A percentile compares a stretch with the other conserved stretches of the same genome.
Evolutionary conservation across 1,139 yeast genomes (phyloP).

Genomic region (Taiozyma sp.): DNA sequence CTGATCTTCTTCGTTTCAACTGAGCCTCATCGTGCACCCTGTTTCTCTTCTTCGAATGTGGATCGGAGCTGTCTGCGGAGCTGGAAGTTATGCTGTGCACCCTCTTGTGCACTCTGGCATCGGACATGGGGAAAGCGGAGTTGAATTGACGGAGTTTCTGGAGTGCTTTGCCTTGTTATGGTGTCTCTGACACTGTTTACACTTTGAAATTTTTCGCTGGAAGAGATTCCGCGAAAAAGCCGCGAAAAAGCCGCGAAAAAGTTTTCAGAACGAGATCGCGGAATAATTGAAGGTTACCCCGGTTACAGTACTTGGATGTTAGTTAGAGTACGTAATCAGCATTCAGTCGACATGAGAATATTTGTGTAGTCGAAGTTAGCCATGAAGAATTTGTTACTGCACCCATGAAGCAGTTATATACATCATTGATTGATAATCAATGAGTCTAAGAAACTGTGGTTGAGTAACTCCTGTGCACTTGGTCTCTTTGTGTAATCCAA

Average conservation of each 20-base stretch:
- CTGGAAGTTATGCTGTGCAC: neutral
- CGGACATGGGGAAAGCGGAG: neutral
- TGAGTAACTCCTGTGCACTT: constrained; percentile 62
- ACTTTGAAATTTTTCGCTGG: neutral
- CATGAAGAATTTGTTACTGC: neutral
- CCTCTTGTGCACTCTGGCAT: neutral
- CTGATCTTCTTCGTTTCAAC: constrained; percentile 5
- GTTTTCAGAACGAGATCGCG: neutral
- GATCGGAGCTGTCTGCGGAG: neutral
- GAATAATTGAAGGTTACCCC: neutral
- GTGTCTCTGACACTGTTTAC: constrained; percentile 1
- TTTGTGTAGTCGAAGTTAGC: too few species aligned
- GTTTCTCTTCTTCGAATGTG: neutral
- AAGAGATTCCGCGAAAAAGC: neutral
- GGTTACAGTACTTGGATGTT: neutral
- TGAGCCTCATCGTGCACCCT: neutral
- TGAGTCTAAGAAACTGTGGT: constrained; percentile 55
- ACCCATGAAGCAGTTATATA: too few species aligned
- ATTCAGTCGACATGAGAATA: too few species aligned
- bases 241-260: neutral
- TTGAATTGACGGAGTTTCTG: neutral
- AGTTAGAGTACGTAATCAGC: too few species aligned
- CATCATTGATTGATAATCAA: constrained; percentile 28
- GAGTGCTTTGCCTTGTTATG: neutral
- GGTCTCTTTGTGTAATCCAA: constrained; percentile 72